Evolutionary conservation across 176 grass and related monocot genomes (phyloP).

Genomic region (Paspalum vaginatum): DNA sequence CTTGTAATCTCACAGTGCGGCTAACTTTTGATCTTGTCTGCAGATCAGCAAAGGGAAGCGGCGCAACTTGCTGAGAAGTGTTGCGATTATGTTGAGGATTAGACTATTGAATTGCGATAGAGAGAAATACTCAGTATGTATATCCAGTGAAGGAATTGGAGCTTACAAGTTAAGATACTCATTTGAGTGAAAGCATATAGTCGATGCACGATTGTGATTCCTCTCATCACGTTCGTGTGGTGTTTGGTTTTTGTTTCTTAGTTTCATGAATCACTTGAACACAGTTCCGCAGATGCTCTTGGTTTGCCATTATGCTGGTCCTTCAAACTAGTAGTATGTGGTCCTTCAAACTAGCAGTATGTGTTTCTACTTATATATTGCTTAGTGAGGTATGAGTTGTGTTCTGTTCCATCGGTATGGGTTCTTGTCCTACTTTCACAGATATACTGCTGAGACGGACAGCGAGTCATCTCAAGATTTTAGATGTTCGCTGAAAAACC

Average conservation of each 20-base stretch:
- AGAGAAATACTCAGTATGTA: background rate
- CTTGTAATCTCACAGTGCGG: background rate
- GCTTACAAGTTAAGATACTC: background rate
- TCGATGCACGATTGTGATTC: background rate
- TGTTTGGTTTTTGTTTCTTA: background rate
- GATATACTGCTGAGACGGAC: too few relatives aligned
- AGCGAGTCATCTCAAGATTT: too few relatives aligned
- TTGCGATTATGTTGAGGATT: background rate
- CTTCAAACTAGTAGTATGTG: too few relatives aligned
- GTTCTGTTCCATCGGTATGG: background rate
- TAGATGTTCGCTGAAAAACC: too few relatives aligned
- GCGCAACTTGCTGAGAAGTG: background rate
- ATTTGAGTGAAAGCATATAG: background rate
- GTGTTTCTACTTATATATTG: too few relatives aligned
- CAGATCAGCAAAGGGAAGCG: slow-evolving; percentile 32
- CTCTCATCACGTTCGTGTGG: background rate
- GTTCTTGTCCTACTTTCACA: background rate
- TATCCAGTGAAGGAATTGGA: background rate
- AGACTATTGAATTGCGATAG: background rate
- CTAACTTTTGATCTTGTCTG: slow-evolving; percentile 11
- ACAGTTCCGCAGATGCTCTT: too few relatives aligned
- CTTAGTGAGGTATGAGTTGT: background rate
- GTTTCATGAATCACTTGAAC: background rate
- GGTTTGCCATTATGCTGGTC: too few relatives aligned
- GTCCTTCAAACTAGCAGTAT: too few relatives aligned